A percentile compares a stretch with the other conserved stretches of the same genome.
phyloP scores from a whole-genome alignment of 768 basidiomycete genomes.

The Candolleomyces aberdarensis region DNA sequence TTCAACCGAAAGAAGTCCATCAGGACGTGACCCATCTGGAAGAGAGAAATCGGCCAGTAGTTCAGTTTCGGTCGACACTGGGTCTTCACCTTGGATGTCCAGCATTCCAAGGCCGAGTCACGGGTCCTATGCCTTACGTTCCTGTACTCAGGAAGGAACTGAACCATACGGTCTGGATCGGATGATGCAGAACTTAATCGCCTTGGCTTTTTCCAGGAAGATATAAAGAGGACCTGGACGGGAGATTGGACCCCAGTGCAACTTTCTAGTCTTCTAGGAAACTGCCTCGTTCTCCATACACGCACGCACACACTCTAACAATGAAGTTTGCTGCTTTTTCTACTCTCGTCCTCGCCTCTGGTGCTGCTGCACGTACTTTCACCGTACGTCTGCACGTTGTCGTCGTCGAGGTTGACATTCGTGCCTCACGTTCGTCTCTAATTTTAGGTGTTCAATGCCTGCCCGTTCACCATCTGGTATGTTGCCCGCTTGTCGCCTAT shows the following conservation, averaged over 20 bases:
- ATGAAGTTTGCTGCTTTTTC: slow-evolving; percentile 8
- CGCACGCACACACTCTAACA: not conserved
- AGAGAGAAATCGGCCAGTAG: too few relatives aligned
- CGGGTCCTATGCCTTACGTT: not conserved
- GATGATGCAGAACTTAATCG: not conserved
- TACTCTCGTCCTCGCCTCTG: slow-evolving; percentile 6
- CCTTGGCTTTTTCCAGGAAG: not conserved
- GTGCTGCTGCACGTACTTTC: slow-evolving; percentile 34
- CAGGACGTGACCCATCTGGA: too few relatives aligned
- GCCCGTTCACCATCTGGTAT: slow-evolving; percentile 69
- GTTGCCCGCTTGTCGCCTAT: slow-evolving; percentile 6
- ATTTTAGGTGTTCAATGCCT: slow-evolving; percentile 50
- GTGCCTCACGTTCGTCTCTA: not conserved
- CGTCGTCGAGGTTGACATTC: not conserved
- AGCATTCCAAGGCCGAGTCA: not conserved
- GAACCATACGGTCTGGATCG: not conserved
- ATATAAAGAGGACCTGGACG: too few relatives aligned
- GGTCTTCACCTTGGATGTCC: not conserved
- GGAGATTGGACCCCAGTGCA: too few relatives aligned
- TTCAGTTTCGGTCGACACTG: not conserved
- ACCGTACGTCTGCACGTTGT: slow-evolving; percentile 32
- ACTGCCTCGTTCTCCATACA: too few relatives aligned
- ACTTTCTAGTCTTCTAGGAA: too few relatives aligned
- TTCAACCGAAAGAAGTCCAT: too few relatives aligned
- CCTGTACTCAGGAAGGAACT: not conserved